These are phyloP conservation scores for Diatrype stigma DNA, from an alignment of 2,329 filamentous ascomycete genomes.

Conservation along the genomic window DNA sequence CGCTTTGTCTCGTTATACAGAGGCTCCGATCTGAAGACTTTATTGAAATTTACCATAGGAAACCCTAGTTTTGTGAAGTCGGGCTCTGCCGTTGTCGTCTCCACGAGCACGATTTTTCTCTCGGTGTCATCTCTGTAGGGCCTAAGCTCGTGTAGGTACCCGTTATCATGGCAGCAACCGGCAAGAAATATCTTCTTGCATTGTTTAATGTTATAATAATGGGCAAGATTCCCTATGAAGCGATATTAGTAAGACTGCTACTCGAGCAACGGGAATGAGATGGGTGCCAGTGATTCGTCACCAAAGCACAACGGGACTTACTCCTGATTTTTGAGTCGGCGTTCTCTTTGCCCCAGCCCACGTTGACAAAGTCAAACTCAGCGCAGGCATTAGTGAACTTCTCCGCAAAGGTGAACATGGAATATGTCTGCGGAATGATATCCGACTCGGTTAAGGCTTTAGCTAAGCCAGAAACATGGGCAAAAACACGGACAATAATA, in stretches of 20 bases:
- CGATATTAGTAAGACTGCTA: neutral
- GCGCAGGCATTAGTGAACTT: neutral
- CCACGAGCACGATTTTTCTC: neutral
- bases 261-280: neutral
- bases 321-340: neutral
- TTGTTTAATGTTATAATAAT: neutral
- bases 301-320: neutral
- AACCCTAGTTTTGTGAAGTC: neutral
- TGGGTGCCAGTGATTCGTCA: neutral
- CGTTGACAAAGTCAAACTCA: neutral
- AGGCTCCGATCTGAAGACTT: neutral
- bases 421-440: neutral
- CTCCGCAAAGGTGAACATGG: neutral
- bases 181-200: neutral
- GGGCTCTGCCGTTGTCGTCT: neutral
- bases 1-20: neutral
- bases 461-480: neutral
- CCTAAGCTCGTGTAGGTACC: neutral
- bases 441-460: neutral
- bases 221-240: neutral
- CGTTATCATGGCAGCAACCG: neutral
- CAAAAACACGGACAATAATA: neutral
- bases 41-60: neutral
- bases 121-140: neutral
- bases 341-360: neutral